phyloP scores from a whole-genome alignment of 352 stramenopile species.

The Phytopythium aichiense region DNA sequence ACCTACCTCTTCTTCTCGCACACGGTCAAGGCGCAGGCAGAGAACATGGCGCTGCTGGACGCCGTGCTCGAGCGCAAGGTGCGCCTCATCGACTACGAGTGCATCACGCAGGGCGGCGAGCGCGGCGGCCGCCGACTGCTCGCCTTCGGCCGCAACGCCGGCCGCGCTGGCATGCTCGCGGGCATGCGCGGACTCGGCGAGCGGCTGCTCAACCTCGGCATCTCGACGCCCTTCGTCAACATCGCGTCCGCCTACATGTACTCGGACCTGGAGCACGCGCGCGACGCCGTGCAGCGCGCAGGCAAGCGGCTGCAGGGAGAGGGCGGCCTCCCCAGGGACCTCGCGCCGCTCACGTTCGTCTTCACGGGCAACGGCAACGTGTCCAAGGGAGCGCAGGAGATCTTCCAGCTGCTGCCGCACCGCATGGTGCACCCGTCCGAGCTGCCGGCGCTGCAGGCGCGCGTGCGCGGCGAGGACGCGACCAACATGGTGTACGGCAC shows the following conservation, averaged over 20 bases:
- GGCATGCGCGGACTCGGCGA: constrained; percentile 92
- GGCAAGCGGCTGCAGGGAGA: constrained; percentile 70
- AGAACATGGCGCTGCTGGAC: constrained; percentile 95
- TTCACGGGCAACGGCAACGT: constrained; percentile 96
- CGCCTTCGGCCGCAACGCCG: constrained; percentile 93
- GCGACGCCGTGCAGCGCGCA: constrained; percentile 75
- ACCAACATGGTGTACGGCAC: constrained; percentile 75
- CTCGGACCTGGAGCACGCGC: constrained; percentile 85
- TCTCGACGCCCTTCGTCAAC: constrained; percentile 94
- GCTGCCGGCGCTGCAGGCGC: constrained; percentile 64
- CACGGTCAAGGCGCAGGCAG: constrained; percentile 95
- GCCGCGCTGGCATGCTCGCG: constrained; percentile 93
- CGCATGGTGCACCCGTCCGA: constrained; percentile 90
- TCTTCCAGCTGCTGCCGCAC: constrained; percentile 94
- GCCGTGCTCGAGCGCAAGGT: constrained; percentile 90
- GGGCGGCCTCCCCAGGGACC: constrained; percentile 71
- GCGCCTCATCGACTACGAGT: constrained; percentile 96
- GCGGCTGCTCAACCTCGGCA: constrained; percentile 89
- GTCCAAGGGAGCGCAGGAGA: constrained; percentile 91
- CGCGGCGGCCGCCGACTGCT: constrained; percentile 84
- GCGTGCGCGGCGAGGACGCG: constrained; percentile 17
- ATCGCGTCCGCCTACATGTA: constrained; percentile 94
- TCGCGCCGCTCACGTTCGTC: constrained; percentile 87
- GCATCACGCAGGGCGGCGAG: constrained; percentile 87
- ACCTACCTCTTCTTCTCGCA: constrained; percentile 98